Conservation (phyloP, 371 early-diverging fungal species). For the Mucor lusitanicus region DNA sequence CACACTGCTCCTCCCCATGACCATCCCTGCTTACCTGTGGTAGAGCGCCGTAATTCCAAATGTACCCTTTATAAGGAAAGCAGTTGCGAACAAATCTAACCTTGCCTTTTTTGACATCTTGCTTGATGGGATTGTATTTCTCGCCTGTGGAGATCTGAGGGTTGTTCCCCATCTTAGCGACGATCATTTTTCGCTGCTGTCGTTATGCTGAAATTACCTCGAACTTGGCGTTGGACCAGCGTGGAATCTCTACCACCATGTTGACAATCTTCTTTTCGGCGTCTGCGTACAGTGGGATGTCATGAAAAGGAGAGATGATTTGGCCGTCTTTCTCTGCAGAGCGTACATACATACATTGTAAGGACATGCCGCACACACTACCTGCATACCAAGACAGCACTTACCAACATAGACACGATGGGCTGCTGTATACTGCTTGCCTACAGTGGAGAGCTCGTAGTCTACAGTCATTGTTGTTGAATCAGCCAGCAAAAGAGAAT, state of each 20-base stretch:
- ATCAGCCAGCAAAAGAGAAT: background rate
- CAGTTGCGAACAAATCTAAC: slow-evolving; percentile 98
- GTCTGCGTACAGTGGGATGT: slow-evolving; percentile 96
- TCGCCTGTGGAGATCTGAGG: slow-evolving; percentile 88
- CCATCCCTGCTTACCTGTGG: slow-evolving; percentile 70
- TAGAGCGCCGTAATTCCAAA: slow-evolving; percentile 99
- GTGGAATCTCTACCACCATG: slow-evolving; percentile 99
- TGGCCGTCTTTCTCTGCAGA: slow-evolving; percentile 67
- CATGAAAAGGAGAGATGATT: slow-evolving; percentile 97
- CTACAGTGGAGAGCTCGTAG: slow-evolving; percentile 31
- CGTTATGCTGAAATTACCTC: slow-evolving; percentile 66
- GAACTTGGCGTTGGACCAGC: slow-evolving; percentile 99
- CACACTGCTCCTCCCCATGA: too few species aligned
- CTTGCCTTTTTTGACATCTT: slow-evolving; percentile 99
- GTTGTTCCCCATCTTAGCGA: too few species aligned
- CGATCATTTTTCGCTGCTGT: background rate
- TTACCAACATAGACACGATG: slow-evolving; percentile 83
- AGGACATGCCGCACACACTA: background rate
- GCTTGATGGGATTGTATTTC: slow-evolving; percentile 97
- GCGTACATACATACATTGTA: background rate
- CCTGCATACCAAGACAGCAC: background rate
- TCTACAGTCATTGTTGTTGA: background rate
- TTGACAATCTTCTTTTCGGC: slow-evolving; percentile 85
- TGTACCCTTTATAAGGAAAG: slow-evolving; percentile 99
- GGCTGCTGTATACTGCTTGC: slow-evolving; percentile 78